Percentiles rank a stretch among this genome's conserved stretches.
Conservation (phyloP, 495 filamentous ascomycete species). For the Neurospora sp. region DNA sequence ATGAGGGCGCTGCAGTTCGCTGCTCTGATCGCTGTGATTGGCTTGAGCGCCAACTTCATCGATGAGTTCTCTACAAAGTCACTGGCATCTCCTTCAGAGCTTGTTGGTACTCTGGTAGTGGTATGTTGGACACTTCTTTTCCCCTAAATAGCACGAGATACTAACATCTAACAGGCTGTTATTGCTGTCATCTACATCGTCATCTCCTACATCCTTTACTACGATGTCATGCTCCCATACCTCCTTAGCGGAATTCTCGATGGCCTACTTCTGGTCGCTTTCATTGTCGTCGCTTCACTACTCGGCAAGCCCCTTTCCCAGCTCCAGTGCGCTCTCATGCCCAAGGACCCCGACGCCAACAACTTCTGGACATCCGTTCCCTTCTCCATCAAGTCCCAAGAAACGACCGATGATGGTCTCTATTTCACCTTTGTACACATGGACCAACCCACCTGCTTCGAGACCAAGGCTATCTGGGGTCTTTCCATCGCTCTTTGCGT, state of each 20-base stretch:
- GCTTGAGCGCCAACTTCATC: constrained; percentile 75
- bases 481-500: constrained; percentile 74
- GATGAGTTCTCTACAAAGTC: constrained; percentile 57
- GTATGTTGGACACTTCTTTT: constrained; percentile 39
- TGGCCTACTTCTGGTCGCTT: constrained; percentile 57
- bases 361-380: constrained; percentile 6
- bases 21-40: constrained; percentile 69
- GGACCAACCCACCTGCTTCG: constrained; percentile 63
- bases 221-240: constrained; percentile 67
- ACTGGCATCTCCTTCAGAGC: constrained; percentile 53
- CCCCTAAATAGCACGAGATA: background rate
- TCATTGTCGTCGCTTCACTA: constrained; percentile 63
- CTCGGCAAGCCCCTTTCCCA: constrained; percentile 75
- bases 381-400: background rate
- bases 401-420: constrained; percentile 8
- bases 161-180: constrained; percentile 44
- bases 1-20: constrained; percentile 60
- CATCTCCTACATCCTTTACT: constrained; percentile 71
- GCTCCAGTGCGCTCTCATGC: constrained; percentile 57
- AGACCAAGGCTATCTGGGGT: constrained; percentile 87
- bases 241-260: constrained; percentile 60
- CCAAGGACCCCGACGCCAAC: background rate
- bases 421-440: constrained; percentile 16
- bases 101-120: constrained; percentile 69
- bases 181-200: constrained; percentile 69